Base-by-base conservation (phyloP, 164 flowering plant species). In the Umbellularia californica region DNA sequence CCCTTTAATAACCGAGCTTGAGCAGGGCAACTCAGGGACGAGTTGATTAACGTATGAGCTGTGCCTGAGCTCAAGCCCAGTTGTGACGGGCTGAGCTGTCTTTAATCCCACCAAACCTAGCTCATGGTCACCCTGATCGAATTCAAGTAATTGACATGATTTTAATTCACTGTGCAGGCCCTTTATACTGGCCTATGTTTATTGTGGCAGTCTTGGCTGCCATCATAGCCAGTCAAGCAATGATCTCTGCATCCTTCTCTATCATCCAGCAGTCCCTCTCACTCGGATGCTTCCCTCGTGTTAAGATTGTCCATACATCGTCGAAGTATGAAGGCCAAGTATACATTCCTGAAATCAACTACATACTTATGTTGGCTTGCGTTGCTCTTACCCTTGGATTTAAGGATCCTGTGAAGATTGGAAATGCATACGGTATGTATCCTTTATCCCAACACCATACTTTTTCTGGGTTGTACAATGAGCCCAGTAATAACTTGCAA, bases 151-250 rank as follows among this genome's bases (percentile, higher is more conserved):
- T 28, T 66, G 30, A 65, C 35, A 65, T 65, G 20, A 27, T 24
- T 14, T 28, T 66, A 24, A 11, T 28, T 28, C n/a, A 28, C 3
- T n/a, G 50, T 63, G 28, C 83, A 90, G 94, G 33, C n/a, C 69
- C 80, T 5, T 0, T 88, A 13, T 90, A 83, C 41, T 90, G 91
- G 95, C 92, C 92, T 9, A 84, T 85, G 89, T 93, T 93, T 75
- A 87, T 81, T 35, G 85, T 89, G 77, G 93, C 93, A 5, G 88
- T 90, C 2, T 1, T 80, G 62, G 89, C 93, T 0, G 75, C 97
- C 3, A 87, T 94, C 70, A 90, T 92, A 19, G 98, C 95, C 6
- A 94, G 93, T 65, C 91, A 88, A 75, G 89, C 90, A 1, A 81
- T 89, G 89, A 89, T 89, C 47, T 88, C 90, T 0, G 93, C 86